Evolutionary conservation across 2,329 filamentous ascomycete species (phyloP), one percentile per base, ranked within the genome.

Genomic region (Scopulariopsis brevicaulis): DNA sequence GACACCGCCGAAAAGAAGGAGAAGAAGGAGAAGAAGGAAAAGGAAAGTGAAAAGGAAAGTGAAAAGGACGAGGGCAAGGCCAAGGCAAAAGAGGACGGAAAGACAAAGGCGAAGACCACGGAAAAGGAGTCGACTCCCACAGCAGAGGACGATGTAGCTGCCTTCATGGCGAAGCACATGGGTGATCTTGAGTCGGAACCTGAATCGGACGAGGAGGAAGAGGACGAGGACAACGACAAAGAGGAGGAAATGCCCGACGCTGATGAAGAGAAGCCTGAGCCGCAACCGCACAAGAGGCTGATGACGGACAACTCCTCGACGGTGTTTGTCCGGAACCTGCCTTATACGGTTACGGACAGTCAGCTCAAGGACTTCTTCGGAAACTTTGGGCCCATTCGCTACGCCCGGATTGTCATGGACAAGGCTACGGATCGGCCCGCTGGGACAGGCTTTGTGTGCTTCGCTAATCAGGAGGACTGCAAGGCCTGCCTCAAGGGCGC

Each of bases 381-480:
- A n/a, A 79, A 86, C 65, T 97, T 99, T 66, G 95, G 94, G 28
- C 81, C 80, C n/a, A 77, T 96, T 46, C 83, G 92, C 43, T 99
- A 97, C 69, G 94, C 93, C 5, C 83, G 95, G 63, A 86, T 96
- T 11, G 95, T 99, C 43, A 82, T 95, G 68, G 93, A 99, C 68
- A 86, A 80, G 53, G 83, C 84, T 25, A 96, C 90, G 0, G 91
- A 92, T 64, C 86, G 90, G 56, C 90, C 94, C 1, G 90, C 89
- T 54, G 94, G 94, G 28, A 97, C 93, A 35, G 94, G 87, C 4
- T 99, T 99, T 66, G 93, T 97, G 34, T 96, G 90, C 73, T 99
- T 99, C 73, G 86, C 86, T 72, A 85, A 87, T 55, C 74, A 78
- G 43, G 82, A 87, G 22, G 90, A 96, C 67, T 89, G 86, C 63